phyloP scores from a whole-genome alignment of 2,329 filamentous ascomycete genomes.

The Ascochyta rabiei region DNA sequence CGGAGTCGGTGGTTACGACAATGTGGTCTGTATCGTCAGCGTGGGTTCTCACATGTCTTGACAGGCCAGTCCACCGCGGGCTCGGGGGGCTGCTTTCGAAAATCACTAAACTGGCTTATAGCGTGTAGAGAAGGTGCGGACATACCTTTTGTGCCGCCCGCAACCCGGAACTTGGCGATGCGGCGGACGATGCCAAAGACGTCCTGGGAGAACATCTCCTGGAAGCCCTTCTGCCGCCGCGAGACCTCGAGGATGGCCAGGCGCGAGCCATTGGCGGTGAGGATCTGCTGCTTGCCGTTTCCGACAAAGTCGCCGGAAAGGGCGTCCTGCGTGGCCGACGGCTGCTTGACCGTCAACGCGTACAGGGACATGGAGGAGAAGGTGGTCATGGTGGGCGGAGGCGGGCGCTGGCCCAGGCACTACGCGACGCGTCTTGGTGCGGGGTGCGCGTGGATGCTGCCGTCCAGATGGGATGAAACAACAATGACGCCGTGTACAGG shows the following conservation, averaged over 20 bases:
- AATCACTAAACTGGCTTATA: constrained; percentile 56
- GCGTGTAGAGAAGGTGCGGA: constrained; percentile 29
- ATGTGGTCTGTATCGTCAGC: constrained; percentile 77
- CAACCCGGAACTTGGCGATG: constrained; percentile 86
- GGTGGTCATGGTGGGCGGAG: constrained; percentile 77
- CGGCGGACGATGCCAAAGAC: constrained; percentile 94
- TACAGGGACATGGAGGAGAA: constrained; percentile 99
- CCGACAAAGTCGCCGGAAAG: constrained; percentile 94
- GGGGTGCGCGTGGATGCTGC: constrained; percentile 1
- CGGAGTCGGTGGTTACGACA: constrained; percentile 93
- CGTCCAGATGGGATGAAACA: constrained; percentile 2
- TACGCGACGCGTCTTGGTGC: constrained; percentile 21
- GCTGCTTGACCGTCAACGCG: constrained; percentile 91
- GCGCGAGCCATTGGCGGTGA: constrained; percentile 89
- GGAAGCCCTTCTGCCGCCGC: constrained; percentile 81
- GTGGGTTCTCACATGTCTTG: constrained; percentile 38
- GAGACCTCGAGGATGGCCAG: constrained; percentile 88
- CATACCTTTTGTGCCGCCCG: constrained; percentile 96
- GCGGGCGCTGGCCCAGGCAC: constrained; percentile 41
- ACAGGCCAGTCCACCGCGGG: constrained; percentile 36
- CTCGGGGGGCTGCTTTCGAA: constrained; percentile 45
- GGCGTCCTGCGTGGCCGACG: constrained; percentile 86
- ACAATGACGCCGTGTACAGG: constrained; percentile 9
- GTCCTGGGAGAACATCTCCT: constrained; percentile 87
- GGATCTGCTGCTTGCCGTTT: constrained; percentile 96